These are phyloP conservation scores for Saccharomyces hybrid DNA, from an alignment of 1,139 yeast genomes.

Conservation along the genomic window DNA sequence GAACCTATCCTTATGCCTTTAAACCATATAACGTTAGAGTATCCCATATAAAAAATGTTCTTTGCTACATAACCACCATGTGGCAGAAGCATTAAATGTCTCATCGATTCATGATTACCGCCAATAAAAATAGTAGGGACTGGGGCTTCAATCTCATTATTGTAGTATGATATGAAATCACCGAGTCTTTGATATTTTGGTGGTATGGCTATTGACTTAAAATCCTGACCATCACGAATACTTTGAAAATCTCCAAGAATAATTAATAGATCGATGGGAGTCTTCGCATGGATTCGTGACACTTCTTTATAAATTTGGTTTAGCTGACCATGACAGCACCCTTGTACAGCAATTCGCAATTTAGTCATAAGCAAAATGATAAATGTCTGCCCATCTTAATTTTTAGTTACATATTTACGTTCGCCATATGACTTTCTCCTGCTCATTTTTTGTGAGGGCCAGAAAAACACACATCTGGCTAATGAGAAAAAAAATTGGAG, in stretches of 20 bases:
- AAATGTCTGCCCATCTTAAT: neutral
- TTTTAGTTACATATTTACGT: neutral
- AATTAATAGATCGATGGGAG: slow-evolving; percentile 54
- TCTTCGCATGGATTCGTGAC: slow-evolving; percentile 11
- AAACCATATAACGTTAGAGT: slow-evolving; percentile 64
- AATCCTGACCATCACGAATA: slow-evolving; percentile 54
- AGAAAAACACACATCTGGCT: neutral
- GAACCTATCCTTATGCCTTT: slow-evolving; percentile 75
- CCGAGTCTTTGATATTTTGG: slow-evolving; percentile 52
- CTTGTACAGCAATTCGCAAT: slow-evolving; percentile 61
- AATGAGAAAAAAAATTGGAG: neutral
- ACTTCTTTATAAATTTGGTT: slow-evolving; percentile 47
- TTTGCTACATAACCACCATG: slow-evolving; percentile 96
- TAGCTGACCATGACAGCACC: slow-evolving; percentile 90
- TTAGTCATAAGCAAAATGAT: slow-evolving; percentile 6
- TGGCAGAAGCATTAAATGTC: slow-evolving; percentile 62
- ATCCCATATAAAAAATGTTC: slow-evolving; percentile 82
- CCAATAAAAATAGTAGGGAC: slow-evolving; percentile 78
- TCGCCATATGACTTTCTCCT: neutral
- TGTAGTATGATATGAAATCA: slow-evolving; percentile 70
- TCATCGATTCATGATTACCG: slow-evolving; percentile 91
- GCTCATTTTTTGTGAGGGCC: neutral
- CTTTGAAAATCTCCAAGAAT: slow-evolving; percentile 82
- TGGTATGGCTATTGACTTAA: slow-evolving; percentile 58
- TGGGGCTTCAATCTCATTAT: slow-evolving; percentile 58